Evolutionary conservation across 2,329 filamentous ascomycete species (phyloP).

Genomic region (Trichoderma endophyticum): DNA sequence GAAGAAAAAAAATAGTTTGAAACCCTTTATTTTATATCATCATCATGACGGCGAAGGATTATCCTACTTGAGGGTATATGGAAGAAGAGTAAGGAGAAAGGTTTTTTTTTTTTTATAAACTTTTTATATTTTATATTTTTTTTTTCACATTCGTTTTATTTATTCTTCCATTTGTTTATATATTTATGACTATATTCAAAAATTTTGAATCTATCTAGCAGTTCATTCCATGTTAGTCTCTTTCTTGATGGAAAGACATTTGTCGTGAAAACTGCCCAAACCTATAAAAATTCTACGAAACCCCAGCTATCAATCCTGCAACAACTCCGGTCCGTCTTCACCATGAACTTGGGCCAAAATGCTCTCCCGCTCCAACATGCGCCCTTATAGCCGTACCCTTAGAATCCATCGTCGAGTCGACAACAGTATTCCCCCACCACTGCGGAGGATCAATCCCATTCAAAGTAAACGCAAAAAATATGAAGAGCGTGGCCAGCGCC

Average conservation of each 20-base stretch:
- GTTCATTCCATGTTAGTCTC: neutral
- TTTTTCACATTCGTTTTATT: neutral
- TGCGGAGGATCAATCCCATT: conserved; percentile 57
- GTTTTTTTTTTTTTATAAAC: neutral
- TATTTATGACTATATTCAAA: neutral
- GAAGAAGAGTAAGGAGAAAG: neutral
- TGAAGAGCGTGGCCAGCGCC: conserved; percentile 62
- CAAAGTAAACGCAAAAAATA: conserved; percentile 68
- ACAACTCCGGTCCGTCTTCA: conserved; percentile 22
- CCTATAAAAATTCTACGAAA: neutral
- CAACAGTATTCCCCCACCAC: conserved; percentile 68
- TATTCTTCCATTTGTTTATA: neutral
- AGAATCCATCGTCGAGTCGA: conserved; percentile 60
- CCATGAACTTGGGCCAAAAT: conserved; percentile 60
- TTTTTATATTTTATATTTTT: neutral
- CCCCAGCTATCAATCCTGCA: neutral
- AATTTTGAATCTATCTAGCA: neutral
- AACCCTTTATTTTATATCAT: neutral
- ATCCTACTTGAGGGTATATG: neutral
- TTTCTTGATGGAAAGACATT: neutral
- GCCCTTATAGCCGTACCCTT: conserved; percentile 57
- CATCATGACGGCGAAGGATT: neutral
- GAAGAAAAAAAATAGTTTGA: neutral
- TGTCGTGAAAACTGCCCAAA: neutral
- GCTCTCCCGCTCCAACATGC: conserved; percentile 50